Percentiles rank a stretch among this genome's conserved stretches.
phyloP scores from a whole-genome alignment of 371 early-diverging fungal genomes.

The Choanephora cucurbitarum region DNA sequence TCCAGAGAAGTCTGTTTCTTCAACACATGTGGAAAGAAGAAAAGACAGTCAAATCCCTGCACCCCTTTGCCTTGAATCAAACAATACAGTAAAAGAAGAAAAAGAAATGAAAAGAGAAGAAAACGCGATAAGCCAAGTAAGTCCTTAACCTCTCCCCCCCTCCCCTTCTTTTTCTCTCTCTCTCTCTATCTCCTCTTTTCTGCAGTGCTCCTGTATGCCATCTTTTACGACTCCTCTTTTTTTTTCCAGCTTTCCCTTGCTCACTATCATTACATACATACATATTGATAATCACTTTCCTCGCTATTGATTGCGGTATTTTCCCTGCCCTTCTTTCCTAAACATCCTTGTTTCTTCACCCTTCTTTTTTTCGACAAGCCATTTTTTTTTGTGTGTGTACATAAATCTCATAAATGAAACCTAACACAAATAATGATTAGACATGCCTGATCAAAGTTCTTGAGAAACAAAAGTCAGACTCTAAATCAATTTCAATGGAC shows the following conservation, averaged over 20 bases:
- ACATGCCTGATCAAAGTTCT: not conserved
- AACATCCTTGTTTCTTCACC: too few species aligned
- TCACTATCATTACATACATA: too few species aligned
- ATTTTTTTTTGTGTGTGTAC: not conserved
- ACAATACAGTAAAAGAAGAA: constrained; percentile 6
- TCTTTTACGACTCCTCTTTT: not conserved
- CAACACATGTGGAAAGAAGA: constrained; percentile 11
- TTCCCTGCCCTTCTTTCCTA: not conserved
- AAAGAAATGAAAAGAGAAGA: not conserved
- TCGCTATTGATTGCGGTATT: too few species aligned
- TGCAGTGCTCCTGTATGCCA: not conserved
- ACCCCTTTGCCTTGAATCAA: constrained; percentile 6
- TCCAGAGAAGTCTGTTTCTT: constrained; percentile 22
- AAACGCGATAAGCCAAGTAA: not conserved
- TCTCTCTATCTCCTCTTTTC: not conserved
- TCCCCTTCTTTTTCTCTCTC: not conserved
- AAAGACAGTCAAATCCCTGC: constrained; percentile 14
- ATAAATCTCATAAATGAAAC: not conserved
- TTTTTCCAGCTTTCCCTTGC: not conserved
- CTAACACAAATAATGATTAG: not conserved
- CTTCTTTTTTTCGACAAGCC: not conserved
- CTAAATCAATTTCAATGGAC: not conserved
- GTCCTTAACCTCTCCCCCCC: not conserved
- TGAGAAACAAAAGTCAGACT: constrained; percentile 1
- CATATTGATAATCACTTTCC: too few species aligned